phyloP scores from a whole-genome alignment of 2,329 filamentous ascomycete species.

The Dendryphion nanum region DNA sequence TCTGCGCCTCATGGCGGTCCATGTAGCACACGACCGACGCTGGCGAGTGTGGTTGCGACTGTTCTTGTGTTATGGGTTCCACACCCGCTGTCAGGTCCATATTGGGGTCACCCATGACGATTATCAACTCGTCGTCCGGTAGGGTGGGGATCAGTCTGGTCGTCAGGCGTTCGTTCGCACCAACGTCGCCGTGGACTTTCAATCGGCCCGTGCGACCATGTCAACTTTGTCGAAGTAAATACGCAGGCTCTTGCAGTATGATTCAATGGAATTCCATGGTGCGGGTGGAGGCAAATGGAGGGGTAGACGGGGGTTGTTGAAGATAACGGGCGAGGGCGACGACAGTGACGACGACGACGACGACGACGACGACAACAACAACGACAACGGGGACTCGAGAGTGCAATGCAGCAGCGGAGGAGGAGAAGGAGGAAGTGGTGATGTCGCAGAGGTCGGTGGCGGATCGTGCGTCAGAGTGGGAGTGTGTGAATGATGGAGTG shows the following conservation, averaged over 20 bases:
- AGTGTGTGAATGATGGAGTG: too few species aligned
- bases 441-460: background rate
- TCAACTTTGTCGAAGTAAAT: constrained; percentile 12
- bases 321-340: too few species aligned
- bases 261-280: too few species aligned
- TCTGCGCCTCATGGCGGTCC: constrained; percentile 12
- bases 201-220: constrained; percentile 32
- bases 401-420: background rate
- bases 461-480: background rate
- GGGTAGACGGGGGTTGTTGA: too few species aligned
- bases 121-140: constrained; percentile 20
- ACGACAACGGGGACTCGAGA: background rate
- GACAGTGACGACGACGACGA: background rate
- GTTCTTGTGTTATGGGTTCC: constrained; percentile 7
- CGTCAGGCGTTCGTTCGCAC: constrained; percentile 13
- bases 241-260: background rate
- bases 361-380: background rate
- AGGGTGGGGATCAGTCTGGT: constrained; percentile 11
- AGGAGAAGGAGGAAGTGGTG: background rate
- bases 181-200: constrained; percentile 17
- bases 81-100: constrained; percentile 23
- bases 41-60: constrained; percentile 16
- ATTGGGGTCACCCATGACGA: constrained; percentile 30
- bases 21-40: constrained; percentile 27
- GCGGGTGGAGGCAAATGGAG: background rate